Evolutionary conservation across 2,329 filamentous ascomycete genomes (phyloP), one percentile per base, ranked within the genome.

Genomic region (Pyricularia pennisetigena): DNA sequence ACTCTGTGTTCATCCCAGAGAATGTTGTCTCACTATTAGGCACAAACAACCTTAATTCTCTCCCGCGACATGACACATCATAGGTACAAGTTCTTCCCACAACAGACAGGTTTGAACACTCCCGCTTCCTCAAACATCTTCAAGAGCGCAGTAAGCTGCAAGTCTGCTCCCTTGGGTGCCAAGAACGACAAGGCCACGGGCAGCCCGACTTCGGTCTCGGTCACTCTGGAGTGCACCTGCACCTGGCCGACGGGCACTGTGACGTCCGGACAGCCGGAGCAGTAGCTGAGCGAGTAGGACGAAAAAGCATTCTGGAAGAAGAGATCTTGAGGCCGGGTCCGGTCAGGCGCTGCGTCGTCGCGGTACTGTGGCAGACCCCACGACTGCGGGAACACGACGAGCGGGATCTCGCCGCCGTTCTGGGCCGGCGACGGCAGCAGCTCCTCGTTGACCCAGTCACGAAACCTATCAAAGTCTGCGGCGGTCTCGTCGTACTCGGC

Each of bases 141-240:
- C 26, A 64, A 28, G n/a, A 64, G 28, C 9, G 26, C 26, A 29
- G 26, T 4, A 9, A 64, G 62, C 62, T 32, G 23, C 26, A 64
- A 20, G 62, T 64, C 62, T 8, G 62, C 16, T 20, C 86, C 86
- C 70, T 82, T 83, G 0, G 85, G 83, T 0, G 81, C 86, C 75
- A 88, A 76, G 24, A 89, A 77, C 70, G 86, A 80, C 0, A 88
- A 81, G 0, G 83, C 82, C 0, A 89, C 86, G 0, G 87, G 87
- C 41, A 88, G 73, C 64, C 76, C 76, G 71, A 85, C 82, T 3
- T 78, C 78, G 32, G 82, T 81, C 1, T 79, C 77, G 0, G 80
- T 82, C 5, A 86, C 77, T 4, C 61, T 68, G 49, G 77, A 79
- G 29, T 62, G 68, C 5, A 72, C 73, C 2, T 72, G 69, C 0